These are phyloP conservation scores for Xylaria sp. DNA, from an alignment of 2,329 filamentous ascomycete genomes.

Conservation along the genomic window DNA sequence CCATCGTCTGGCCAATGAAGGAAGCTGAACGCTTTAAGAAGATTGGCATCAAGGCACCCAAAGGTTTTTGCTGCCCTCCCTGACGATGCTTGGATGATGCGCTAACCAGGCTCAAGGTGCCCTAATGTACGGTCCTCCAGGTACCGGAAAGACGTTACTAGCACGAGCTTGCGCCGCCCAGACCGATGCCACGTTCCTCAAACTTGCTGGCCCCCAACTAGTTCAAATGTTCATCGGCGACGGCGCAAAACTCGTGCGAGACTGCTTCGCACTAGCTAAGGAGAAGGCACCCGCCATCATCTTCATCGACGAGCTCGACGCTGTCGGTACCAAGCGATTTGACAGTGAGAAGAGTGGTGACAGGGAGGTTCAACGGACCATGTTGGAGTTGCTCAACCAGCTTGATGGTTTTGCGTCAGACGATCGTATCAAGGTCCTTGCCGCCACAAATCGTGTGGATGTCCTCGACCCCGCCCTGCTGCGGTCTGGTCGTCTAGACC, in stretches of 20 bases:
- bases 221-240: conserved; percentile 99
- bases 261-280: conserved; percentile 96
- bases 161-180: conserved; percentile 96
- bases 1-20: conserved; percentile 99
- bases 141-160: conserved; percentile 88
- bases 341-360: conserved; percentile 98
- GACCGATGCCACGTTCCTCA: conserved; percentile 97
- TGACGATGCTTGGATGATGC: conserved; percentile 8
- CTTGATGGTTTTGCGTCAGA: conserved; percentile 97
- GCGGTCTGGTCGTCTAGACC: conserved; percentile 88
- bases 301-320: conserved; percentile 98
- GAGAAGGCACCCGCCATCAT: conserved; percentile 99
- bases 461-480: conserved; percentile 91
- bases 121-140: conserved; percentile 94
- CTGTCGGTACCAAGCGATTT: conserved; percentile 98
- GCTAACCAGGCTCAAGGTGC: conserved; percentile 66
- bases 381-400: conserved; percentile 98
- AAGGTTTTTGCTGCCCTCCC: conserved; percentile 66
- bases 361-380: conserved; percentile 96
- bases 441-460: conserved; percentile 92
- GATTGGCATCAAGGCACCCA: conserved; percentile 99
- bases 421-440: conserved; percentile 94
- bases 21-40: conserved; percentile 99
- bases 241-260: conserved; percentile 94
- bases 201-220: conserved; percentile 94